Base-by-base conservation (phyloP, 148 eudicot genomes). In the Vaccinium myrtillus region DNA sequence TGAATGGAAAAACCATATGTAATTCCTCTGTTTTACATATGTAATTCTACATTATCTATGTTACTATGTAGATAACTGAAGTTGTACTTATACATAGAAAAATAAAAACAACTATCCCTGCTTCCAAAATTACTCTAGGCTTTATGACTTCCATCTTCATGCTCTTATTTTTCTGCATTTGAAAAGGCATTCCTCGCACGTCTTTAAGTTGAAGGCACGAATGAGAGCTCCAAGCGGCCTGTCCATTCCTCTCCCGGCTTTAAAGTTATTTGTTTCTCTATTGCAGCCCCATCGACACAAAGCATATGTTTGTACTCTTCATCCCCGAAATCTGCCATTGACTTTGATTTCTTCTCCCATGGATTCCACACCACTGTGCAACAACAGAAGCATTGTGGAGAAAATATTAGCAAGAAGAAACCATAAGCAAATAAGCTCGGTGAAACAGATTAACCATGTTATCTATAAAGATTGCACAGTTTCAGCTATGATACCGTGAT, bases 341-440 rank as follows among this genome's bases (percentile, higher is more conserved):
- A 88, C 87, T 90, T 92, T 1, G 94, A 85, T 78, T 91, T 95
- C 87, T 90, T 95, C 85, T 95, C 98, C 98, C 98, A 95, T 32
- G 98, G 98, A 88, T 95, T 95, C 98, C 98, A 95, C 19, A 95
- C 98, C 83, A 93, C 97, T 95, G 90, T 51, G 39, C 8, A 46
- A 27, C 30, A 27, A n/a, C 11, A n/a, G 5, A 50, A 54, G 23
- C 18, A 36, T 80, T 53, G 30, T 58, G 8, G 18, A 32, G 69
- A 9, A 80, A 43, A 1, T 80, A 10, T 53, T 2, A 53, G 10
- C 43, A 27, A 76, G 23, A 36, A 67, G 39, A 59, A 36, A 15
- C 5, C n/a, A 54, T 55, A 23, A 27, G 39, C 36, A 61, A 39
- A 61, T 63, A 19, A 39, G 39, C 13, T 21, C 48, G 1, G 39